phyloP scores from a whole-genome alignment of 208 protist genomes.

The Ichthyophonus hoferi region DNA sequence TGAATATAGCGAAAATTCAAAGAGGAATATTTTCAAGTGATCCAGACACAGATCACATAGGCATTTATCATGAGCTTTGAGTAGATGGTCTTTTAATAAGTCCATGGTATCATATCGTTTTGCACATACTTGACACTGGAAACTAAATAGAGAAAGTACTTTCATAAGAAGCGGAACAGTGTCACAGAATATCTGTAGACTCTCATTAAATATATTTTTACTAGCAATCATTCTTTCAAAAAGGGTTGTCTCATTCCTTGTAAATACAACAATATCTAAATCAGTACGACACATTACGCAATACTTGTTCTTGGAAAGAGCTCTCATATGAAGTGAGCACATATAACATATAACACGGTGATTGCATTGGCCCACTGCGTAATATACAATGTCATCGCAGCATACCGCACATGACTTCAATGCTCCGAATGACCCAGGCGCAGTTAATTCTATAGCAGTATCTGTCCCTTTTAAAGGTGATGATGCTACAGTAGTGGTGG shows the following conservation, averaged over 20 bases:
- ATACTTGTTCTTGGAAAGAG: background rate
- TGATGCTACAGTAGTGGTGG: background rate
- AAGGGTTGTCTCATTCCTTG: background rate
- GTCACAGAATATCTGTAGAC: background rate
- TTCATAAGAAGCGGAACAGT: background rate
- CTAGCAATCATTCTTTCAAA: background rate
- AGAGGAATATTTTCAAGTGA: background rate
- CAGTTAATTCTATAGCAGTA: background rate
- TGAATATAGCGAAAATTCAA: background rate
- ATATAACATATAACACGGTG: conserved; percentile 30
- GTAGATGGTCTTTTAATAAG: conserved; percentile 13
- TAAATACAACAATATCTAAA: conserved; percentile 11
- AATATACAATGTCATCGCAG: conserved; percentile 8
- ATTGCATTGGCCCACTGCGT: conserved; percentile 23
- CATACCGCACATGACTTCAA: conserved; percentile 12
- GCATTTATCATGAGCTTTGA: background rate
- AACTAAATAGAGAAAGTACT: background rate
- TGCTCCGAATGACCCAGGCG: background rate
- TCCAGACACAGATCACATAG: conserved; percentile 29
- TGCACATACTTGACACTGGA: background rate
- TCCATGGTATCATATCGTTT: background rate
- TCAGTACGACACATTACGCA: conserved; percentile 13
- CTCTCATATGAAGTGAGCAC: conserved; percentile 22
- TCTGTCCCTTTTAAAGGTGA: background rate
- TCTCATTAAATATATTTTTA: background rate